Base-by-base conservation (phyloP, 768 basidiomycete genomes). In the Coprinellus micaceus region DNA sequence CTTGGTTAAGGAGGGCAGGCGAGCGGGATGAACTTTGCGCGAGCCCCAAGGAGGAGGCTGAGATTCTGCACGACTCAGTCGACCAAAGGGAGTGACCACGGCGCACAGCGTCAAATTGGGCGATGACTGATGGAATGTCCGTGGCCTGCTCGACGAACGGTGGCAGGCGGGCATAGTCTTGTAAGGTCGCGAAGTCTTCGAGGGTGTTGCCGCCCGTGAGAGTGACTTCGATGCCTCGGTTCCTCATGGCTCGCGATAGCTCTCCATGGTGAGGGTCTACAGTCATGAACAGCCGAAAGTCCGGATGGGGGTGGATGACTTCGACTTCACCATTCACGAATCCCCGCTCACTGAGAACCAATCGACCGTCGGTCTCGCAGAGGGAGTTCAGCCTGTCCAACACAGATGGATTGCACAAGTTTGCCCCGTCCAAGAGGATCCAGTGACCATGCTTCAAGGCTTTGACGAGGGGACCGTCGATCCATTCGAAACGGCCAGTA, bases 211-310 rank as follows among this genome's bases (percentile, higher is more conserved):
- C 52, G 4, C 66, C 50, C 10, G 77, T 53, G 53, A 94, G 63
- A 26, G 81, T 79, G 46, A 98, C 80, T 70, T 99, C 97, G 33
- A 97, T 76, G 17, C 96, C 96, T 55, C 97, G 85, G 71, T 99
- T 99, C 24, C 97, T 88, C 97, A 99, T 99, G 2, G 97, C 97
- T 36, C 97, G 81, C 1, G 97, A 98, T 11, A 98, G 75, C 71
- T 99, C 97, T 44, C 97, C 97, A 59, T 88, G 81, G 59, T 87
- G 86, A 26, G 93, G 90, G 66, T 99, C 92, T 51, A 95, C 85
- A 2, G 86, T 83, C 94, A 99, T 96, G 72, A 98, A 89, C 4
- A 99, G 75, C 25, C 95, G 82, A 74, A 99, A 99, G 61, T 87
- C 77, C 2, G 88, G 84, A 67, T 98, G 95, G 1, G 97, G 95